Evolutionary conservation across 306 rosid genomes (phyloP), one percentile per base, ranked within the genome.

Genomic region (Ammopiptanthus mongolicus): DNA sequence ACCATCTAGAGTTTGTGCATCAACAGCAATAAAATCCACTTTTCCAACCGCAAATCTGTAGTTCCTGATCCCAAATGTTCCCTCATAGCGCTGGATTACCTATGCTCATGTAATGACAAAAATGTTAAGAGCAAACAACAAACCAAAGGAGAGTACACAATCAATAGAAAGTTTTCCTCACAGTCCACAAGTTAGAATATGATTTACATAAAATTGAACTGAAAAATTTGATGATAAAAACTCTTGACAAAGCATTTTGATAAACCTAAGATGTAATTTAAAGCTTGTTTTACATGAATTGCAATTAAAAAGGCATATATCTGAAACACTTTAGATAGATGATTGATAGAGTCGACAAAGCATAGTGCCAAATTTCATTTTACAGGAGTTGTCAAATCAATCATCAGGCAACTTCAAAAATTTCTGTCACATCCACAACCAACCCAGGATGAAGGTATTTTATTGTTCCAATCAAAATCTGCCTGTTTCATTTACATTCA

Each of bases 1-100:
- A 90, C 94, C 97, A 80, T 90, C 97, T 57, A 92, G 36, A 78
- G 79, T 86, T 84, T 90, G 97, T 36, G 94, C 79, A 86, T 92
- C 97, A 77, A 92, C 48, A 5, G 88, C 91, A 77, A 92, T 34
- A 63, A 92, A 92, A 84, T 90, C 91, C 48, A 90, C 96, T 65
- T 88, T 83, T 62, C 97, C 97, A 59, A 85, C 75, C 0, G 68
- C 11, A 80, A 90, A 86, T 69, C 31, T 84, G 78, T 84, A 77
- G 83, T 87, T 90, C 81, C 94, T 81, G 69, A 31, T 73, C 56
- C 96, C 94, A 51, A 90, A 90, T 79, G 84, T 78, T 63, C 82
- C 88, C 61, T 90, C 96, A 51, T 88, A 92, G 31, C 96, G 92
- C 33, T 3, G 51, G 74, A 87, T 81, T 74, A 81, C 92, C 96